phyloP scores from a whole-genome alignment of 192 early-diverging fungal species.

The Dissophora ornata region DNA sequence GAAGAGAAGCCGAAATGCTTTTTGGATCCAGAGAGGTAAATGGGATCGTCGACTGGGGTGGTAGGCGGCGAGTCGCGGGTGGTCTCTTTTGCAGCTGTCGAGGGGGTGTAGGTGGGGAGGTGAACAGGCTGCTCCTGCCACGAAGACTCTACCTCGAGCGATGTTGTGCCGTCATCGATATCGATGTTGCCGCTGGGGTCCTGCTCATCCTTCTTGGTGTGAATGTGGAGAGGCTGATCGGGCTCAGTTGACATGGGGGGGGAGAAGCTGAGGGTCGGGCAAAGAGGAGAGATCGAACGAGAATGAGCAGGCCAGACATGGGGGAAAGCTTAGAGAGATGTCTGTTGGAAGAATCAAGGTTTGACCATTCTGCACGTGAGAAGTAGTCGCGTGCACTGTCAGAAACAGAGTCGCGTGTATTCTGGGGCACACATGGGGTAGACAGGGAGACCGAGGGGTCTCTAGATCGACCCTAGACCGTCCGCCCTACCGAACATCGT shows the following conservation, averaged over 20 bases:
- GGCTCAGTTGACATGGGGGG: not conserved
- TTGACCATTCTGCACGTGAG: too few relatives aligned
- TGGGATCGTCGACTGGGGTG: slow-evolving; percentile 38
- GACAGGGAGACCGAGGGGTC: too few relatives aligned
- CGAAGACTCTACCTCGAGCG: slow-evolving; percentile 35
- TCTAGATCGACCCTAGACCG: too few relatives aligned
- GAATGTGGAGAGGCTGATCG: not conserved
- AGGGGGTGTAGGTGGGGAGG: slow-evolving; percentile 45
- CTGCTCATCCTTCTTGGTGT: not conserved
- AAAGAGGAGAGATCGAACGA: too few relatives aligned
- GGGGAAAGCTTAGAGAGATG: too few relatives aligned
- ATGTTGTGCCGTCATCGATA: slow-evolving; percentile 8
- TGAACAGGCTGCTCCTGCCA: slow-evolving; percentile 45
- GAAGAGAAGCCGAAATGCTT: slow-evolving; percentile 54
- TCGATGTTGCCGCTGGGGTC: not conserved
- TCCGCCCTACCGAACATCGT: too few relatives aligned
- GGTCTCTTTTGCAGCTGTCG: slow-evolving; percentile 26
- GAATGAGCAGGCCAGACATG: too few relatives aligned
- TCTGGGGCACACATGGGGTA: too few relatives aligned
- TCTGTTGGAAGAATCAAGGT: too few relatives aligned
- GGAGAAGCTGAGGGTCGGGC: too few relatives aligned
- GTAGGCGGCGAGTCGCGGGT: slow-evolving; percentile 31
- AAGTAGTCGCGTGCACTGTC: too few relatives aligned
- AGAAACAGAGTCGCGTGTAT: too few relatives aligned
- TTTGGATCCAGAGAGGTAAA: slow-evolving; percentile 23